Conservation (phyloP, 257 asterid species). For the Forsythia suspensa region DNA sequence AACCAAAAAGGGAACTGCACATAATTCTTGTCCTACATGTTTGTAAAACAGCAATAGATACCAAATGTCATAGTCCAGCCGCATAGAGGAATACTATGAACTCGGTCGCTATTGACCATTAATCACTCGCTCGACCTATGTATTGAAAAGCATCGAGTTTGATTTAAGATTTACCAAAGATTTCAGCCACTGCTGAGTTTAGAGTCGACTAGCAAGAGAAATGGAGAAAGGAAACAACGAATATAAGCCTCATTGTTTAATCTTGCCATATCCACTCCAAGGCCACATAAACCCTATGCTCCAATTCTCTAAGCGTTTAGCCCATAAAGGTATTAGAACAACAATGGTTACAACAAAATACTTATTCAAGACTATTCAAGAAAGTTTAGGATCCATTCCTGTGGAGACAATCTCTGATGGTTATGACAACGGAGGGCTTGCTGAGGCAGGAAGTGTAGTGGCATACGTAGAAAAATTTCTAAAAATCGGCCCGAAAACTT, state of each 20-base stretch:
- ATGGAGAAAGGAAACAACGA: slow-evolving; percentile 18
- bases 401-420: slow-evolving; percentile 39
- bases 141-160: background rate
- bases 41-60: background rate
- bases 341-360: background rate
- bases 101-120: background rate
- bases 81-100: background rate
- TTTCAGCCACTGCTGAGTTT: background rate
- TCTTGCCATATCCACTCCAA: slow-evolving; percentile 28
- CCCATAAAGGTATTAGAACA: no score
- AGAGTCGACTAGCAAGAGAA: background rate
- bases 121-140: background rate
- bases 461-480: slow-evolving; percentile 11
- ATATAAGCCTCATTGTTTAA: slow-evolving; percentile 27
- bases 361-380: slow-evolving; percentile 29
- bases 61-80: background rate
- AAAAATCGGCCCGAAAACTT: slow-evolving; percentile 27
- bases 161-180: background rate
- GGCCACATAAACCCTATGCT: no score
- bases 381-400: slow-evolving; percentile 20
- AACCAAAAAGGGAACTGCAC: background rate
- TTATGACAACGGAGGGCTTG: slow-evolving; percentile 36
- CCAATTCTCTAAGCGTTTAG: no score
- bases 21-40: background rate
- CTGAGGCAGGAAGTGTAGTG: background rate